phyloP scores from a whole-genome alignment of 768 basidiomycete species.

The Tricholoma saponaceum region DNA sequence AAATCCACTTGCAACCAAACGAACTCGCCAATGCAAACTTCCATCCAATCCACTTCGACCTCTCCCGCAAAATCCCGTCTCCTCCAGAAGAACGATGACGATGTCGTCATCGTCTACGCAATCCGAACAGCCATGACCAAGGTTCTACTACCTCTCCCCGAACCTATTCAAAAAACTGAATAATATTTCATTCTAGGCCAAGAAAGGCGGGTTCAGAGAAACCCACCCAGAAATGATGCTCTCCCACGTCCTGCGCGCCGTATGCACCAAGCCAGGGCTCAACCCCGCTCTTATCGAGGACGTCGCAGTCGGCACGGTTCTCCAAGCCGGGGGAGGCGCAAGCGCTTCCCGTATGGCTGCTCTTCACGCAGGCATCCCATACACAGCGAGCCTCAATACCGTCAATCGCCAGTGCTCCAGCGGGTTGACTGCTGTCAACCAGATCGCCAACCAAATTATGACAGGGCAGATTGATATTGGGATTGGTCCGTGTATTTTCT shows the following conservation, averaged over 20 bases:
- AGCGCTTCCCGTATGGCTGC: conserved; percentile 82
- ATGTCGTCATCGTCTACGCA: conserved; percentile 88
- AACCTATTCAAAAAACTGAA: too few relatives aligned
- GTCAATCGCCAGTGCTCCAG: conserved; percentile 91
- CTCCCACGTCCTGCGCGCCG: conserved; percentile 70
- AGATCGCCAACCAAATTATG: conserved; percentile 77
- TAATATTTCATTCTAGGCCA: conserved; percentile 46
- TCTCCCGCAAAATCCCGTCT: conserved; percentile 52
- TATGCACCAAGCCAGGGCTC: conserved; percentile 61
- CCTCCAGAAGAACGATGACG: conserved; percentile 72
- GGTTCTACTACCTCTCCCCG: too few relatives aligned
- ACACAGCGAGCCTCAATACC: conserved; percentile 69
- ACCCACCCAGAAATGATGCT: conserved; percentile 81
- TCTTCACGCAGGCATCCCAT: conserved; percentile 80
- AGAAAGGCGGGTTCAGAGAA: conserved; percentile 90
- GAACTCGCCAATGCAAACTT: too few relatives aligned
- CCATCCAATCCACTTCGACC: not conserved
- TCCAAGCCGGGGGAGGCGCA: conserved; percentile 84
- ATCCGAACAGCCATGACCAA: conserved; percentile 91
- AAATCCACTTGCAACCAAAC: too few relatives aligned
- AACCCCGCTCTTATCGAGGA: conserved; percentile 84
- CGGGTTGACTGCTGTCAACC: conserved; percentile 77
- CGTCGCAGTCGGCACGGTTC: conserved; percentile 82
- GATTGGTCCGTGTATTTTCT: conserved; percentile 53
- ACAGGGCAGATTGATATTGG: conserved; percentile 85